A percentile compares a stretch with the other conserved stretches of the same genome.
phyloP scores from a whole-genome alignment of 2,329 filamentous ascomycete species.

The Colletotrichum magnum region DNA sequence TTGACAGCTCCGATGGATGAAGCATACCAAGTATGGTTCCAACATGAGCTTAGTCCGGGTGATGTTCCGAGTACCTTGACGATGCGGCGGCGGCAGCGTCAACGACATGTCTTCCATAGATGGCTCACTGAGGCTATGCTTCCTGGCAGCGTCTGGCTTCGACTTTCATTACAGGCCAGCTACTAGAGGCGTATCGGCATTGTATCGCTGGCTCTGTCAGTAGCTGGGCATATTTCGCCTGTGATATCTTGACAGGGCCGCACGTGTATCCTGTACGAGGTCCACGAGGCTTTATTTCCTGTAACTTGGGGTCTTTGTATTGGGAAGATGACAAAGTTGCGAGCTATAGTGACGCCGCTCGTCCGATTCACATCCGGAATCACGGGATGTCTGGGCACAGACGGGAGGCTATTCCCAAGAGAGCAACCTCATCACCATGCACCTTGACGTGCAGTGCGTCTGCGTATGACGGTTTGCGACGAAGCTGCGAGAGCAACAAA shows the following conservation, averaged over 20 bases:
- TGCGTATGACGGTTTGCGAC: not conserved
- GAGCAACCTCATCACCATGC: constrained; percentile 4
- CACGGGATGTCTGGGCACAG: constrained; percentile 15
- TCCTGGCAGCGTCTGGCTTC: no score
- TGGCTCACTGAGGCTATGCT: no score
- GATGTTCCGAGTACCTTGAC: constrained; percentile 3
- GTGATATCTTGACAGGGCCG: no score
- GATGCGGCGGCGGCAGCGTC: no score
- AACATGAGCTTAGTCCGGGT: not conserved
- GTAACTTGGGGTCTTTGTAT: not conserved
- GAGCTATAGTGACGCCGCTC: not conserved
- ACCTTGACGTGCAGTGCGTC: not conserved
- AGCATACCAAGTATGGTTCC: not conserved
- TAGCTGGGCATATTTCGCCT: no score
- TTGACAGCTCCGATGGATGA: constrained; percentile 10
- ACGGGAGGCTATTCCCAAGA: constrained; percentile 9
- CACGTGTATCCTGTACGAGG: no score
- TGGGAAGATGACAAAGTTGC: not conserved
- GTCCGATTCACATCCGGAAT: constrained; percentile 8
- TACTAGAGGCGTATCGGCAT: no score
- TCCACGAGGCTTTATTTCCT: no score
- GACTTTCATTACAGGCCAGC: no score
- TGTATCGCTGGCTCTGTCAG: no score
- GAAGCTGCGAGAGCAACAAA: no score
- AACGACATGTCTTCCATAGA: no score